Base-by-base conservation (phyloP, 192 early-diverging fungal species). In the Entomortierella chlamydospora region DNA sequence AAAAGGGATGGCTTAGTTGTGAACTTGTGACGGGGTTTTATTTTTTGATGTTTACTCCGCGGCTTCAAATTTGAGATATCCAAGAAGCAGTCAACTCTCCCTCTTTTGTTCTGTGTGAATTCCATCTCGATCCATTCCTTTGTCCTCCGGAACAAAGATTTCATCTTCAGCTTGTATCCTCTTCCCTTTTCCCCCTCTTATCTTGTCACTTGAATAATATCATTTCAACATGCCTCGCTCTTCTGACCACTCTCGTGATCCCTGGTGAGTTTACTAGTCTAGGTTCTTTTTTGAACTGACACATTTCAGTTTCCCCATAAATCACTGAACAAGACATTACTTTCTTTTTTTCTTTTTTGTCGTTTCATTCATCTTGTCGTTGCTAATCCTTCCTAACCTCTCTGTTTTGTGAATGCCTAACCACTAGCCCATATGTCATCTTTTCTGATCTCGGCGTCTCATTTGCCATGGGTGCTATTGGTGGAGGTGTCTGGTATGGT, bases 391-490 rank as follows among this genome's bases (percentile, higher is more conserved):
- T 25, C 10, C 45, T 20, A 4, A 3, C 53, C 15, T 60, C 18
- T 61, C n/a, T 33, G 33, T 31, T 26, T 42, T 22, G 33, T 30
- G 23, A n/a, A 51, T n/a, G 22, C 6, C 12, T 63, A 39, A 26
- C 8, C 15, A 8, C 18, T 56, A 89, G 93, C 69, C 93, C 93
- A 67, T 95, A 91, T 89, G 92, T 93, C 31, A 93, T 95, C 72
- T 89, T 95, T 63, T 93, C 92, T 83, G 94, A 95, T 71, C 84
- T 89, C 43, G 94, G 94, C 49, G 93, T 88, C 64, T 93, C 94
- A 22, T 99, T 99, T 81, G 93, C 91, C 65, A 96, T 99, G 95
- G 98, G 98, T 53, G 94, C 94, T 25, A 90, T 99, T 50, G 96
- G 96, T 71, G 96, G 97, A 57, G 93, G 95, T 76, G 90, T 97